Conservation (phyloP, 2,329 filamentous ascomycete species). For the Paecilomyces fulvus region DNA sequence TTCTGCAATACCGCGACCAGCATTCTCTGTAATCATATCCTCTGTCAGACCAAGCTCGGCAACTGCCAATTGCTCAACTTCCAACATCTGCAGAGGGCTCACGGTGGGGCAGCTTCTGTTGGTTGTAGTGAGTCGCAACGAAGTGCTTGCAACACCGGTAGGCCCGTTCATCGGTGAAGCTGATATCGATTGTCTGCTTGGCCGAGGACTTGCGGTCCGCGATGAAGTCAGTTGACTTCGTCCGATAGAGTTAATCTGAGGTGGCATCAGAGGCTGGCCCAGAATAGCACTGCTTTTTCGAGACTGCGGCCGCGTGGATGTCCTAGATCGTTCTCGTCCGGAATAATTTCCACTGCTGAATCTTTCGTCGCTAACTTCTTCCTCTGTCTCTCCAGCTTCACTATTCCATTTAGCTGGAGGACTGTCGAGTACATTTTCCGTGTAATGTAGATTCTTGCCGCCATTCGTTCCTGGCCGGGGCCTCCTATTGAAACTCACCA, state of each 20-base stretch:
- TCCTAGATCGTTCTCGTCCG: conserved; percentile 32
- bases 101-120: conserved; percentile 50
- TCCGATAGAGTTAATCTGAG: conserved; percentile 25
- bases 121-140: conserved; percentile 46
- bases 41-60: conserved; percentile 80
- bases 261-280: conserved; percentile 27
- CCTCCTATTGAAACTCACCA: conserved; percentile 78
- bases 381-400: conserved; percentile 57
- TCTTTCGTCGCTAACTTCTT: conserved; percentile 31
- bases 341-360: conserved; percentile 41
- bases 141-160: conserved; percentile 26
- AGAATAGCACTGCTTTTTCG: conserved; percentile 36
- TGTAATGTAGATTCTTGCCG: conserved; percentile 85
- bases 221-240: conserved; percentile 28
- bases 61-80: conserved; percentile 83
- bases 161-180: conserved; percentile 35
- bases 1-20: conserved; percentile 79
- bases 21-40: conserved; percentile 86
- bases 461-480: conserved; percentile 59
- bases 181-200: conserved; percentile 32
- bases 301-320: conserved; percentile 27
- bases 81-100: conserved; percentile 74
- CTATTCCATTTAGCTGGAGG: conserved; percentile 57
- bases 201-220: conserved; percentile 31
- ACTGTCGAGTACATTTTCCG: conserved; percentile 77